Evolutionary conservation across 805 yeast genomes (phyloP).

Genomic region (Wickerhamiella sorbophila): DNA sequence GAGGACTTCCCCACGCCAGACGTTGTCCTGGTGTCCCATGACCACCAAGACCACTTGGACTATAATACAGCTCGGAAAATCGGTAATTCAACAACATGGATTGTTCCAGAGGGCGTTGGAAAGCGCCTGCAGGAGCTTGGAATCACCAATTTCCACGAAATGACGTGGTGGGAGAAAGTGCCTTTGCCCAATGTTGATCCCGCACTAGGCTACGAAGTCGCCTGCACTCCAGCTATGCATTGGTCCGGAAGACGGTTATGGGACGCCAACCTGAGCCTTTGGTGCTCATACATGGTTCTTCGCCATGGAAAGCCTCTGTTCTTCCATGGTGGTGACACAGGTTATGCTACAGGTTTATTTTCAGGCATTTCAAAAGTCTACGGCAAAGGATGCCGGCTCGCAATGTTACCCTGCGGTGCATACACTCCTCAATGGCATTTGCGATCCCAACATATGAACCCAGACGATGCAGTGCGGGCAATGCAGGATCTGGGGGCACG

Average conservation of each 20-base stretch:
- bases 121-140: conserved; percentile 45
- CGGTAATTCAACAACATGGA: conserved; percentile 60
- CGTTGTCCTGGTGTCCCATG: conserved; percentile 72
- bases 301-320: conserved; percentile 55
- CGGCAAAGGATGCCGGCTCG: conserved; percentile 41
- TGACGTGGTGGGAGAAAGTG: conserved; percentile 85
- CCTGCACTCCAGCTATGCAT: conserved; percentile 81
- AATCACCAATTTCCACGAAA: conserved; percentile 47
- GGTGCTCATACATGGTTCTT: conserved; percentile 76
- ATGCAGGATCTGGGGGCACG: conserved; percentile 46
- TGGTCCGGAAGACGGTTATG: conserved; percentile 83
- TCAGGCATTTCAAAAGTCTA: conserved; percentile 45
- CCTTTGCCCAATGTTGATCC: conserved; percentile 28
- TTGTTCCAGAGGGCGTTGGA: conserved; percentile 73
- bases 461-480: conserved; percentile 59
- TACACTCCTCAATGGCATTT: conserved; percentile 94
- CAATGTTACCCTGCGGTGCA: conserved; percentile 85
- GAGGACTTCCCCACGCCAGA: conserved; percentile 54
- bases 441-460: conserved; percentile 73
- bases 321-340: conserved; percentile 93
- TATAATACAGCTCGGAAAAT: conserved; percentile 36
- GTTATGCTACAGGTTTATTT: conserved; percentile 66
- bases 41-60: conserved; percentile 92
- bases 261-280: conserved; percentile 67
- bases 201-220: conserved; percentile 52